Percentiles rank a stretch among this genome's conserved stretches.
Evolutionary conservation across 2,329 filamentous ascomycete species (phyloP).

Genomic region (Cadophora luteo-olivacea): DNA sequence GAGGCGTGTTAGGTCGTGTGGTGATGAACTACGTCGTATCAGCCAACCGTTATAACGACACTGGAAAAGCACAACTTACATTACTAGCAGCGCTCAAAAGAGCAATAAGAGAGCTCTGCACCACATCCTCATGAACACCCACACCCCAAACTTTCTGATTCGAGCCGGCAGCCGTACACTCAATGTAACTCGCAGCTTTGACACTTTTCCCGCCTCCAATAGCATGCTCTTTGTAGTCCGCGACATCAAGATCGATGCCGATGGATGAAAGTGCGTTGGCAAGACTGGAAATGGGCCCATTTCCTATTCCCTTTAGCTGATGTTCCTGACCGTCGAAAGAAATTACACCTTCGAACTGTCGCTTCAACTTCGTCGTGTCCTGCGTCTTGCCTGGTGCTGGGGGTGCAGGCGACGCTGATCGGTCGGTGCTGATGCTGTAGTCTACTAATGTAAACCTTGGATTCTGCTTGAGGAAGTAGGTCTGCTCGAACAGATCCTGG

Average conservation of each 20-base stretch:
- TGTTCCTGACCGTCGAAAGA: slow-evolving; percentile 83
- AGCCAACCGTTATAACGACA: slow-evolving; percentile 11
- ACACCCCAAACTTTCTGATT: slow-evolving; percentile 86
- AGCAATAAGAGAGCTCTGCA: slow-evolving; percentile 87
- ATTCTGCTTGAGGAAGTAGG: slow-evolving; percentile 85
- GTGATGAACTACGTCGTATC: slow-evolving; percentile 67
- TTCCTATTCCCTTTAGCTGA: slow-evolving; percentile 79
- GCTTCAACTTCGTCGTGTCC: slow-evolving; percentile 78
- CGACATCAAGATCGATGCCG: slow-evolving; percentile 87
- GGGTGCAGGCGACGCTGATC: slow-evolving; percentile 76
- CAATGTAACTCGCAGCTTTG: slow-evolving; percentile 95
- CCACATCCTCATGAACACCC: slow-evolving; percentile 90
- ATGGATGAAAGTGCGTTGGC: slow-evolving; percentile 80
- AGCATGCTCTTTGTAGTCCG: slow-evolving; percentile 95
- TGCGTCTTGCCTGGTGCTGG: slow-evolving; percentile 72
- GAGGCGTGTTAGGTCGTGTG: slow-evolving; percentile 72
- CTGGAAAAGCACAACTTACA: slow-evolving; percentile 60
- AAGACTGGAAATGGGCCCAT: slow-evolving; percentile 88
- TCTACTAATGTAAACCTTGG: slow-evolving; percentile 87
- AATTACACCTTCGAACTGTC: slow-evolving; percentile 85
- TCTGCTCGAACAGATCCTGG: slow-evolving; percentile 83
- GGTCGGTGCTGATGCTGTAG: slow-evolving; percentile 88
- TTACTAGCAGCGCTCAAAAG: slow-evolving; percentile 85
- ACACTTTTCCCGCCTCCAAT: slow-evolving; percentile 82
- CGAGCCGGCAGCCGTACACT: slow-evolving; percentile 75